Percentiles rank a stretch among this genome's conserved stretches.
Conservation (phyloP, 768 basidiomycete species). For the Phanerochaete carnosa region DNA sequence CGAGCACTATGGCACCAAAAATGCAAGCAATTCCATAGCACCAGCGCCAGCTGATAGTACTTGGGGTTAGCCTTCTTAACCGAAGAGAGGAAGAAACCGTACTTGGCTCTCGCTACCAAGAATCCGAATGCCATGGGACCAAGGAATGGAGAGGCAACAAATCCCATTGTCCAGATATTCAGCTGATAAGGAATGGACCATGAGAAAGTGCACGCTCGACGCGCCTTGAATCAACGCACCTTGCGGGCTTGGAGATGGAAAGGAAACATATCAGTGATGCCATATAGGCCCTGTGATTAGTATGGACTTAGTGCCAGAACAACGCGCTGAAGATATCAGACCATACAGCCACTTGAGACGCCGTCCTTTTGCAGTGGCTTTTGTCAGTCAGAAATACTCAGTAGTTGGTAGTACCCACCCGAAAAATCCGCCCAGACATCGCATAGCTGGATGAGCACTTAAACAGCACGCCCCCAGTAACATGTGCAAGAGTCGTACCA, state of each 20-base stretch:
- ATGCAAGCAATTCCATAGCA: conserved; percentile 59
- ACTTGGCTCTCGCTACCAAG: conserved; percentile 45
- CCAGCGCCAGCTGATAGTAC: conserved; percentile 57
- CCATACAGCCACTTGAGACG: conserved; percentile 50
- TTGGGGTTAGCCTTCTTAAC: background rate
- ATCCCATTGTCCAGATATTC: conserved; percentile 62
- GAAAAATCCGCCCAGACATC: conserved; percentile 51
- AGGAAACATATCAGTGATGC: conserved; percentile 61
- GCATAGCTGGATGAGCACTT: conserved; percentile 35
- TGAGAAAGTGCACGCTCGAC: background rate
- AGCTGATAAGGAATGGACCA: conserved; percentile 38
- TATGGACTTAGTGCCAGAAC: no score
- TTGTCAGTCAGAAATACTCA: no score
- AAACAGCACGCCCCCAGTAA: background rate
- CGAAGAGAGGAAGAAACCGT: background rate
- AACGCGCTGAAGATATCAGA: background rate
- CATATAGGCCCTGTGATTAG: conserved; percentile 61
- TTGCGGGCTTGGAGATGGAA: conserved; percentile 68
- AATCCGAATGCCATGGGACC: conserved; percentile 59
- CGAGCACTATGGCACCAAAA: conserved; percentile 49
- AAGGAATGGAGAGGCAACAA: conserved; percentile 51
- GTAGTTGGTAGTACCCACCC: no score
- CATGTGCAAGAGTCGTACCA: conserved; percentile 29
- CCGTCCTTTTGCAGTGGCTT: no score
- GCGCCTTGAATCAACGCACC: conserved; percentile 36